Evolutionary conservation across 163 green algal species (phyloP).

Genomic region (Volvox carteri): DNA sequence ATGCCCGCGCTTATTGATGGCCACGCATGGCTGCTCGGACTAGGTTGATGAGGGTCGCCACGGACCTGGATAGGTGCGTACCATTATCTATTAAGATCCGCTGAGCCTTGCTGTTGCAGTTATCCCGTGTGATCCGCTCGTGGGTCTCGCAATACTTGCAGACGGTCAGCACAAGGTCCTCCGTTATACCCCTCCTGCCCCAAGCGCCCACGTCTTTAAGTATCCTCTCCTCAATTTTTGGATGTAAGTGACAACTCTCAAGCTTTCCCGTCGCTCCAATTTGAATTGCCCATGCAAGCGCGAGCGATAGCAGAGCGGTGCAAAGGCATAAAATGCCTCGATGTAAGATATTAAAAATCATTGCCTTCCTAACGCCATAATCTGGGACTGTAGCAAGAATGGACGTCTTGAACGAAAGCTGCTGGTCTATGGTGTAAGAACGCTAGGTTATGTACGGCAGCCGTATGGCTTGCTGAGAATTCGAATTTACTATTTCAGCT

Average conservation of each 20-base stretch:
- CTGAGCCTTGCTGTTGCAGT: conserved; percentile 29
- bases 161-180: conserved; percentile 27
- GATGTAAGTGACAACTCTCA: conserved; percentile 5
- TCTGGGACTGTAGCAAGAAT: too few species aligned
- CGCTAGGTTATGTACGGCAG: too few species aligned
- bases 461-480: too few species aligned
- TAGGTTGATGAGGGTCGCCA: too few species aligned
- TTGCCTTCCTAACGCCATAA: too few species aligned
- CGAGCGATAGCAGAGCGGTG: not conserved
- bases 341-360: too few species aligned
- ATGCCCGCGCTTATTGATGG: too few species aligned
- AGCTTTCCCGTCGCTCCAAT: not conserved
- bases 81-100: conserved; percentile 32
- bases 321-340: too few species aligned
- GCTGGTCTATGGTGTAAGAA: too few species aligned
- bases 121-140: not conserved
- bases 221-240: conserved; percentile 20
- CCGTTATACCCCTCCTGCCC: conserved; percentile 9
- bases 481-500: too few species aligned
- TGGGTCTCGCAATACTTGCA: conserved; percentile 5
- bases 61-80: not conserved
- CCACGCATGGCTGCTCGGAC: too few species aligned
- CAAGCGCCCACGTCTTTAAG: not conserved
- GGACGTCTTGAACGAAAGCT: too few species aligned
- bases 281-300: not conserved